phyloP scores from a whole-genome alignment of 140 eudicot species.

The Stevia rebaudiana region DNA sequence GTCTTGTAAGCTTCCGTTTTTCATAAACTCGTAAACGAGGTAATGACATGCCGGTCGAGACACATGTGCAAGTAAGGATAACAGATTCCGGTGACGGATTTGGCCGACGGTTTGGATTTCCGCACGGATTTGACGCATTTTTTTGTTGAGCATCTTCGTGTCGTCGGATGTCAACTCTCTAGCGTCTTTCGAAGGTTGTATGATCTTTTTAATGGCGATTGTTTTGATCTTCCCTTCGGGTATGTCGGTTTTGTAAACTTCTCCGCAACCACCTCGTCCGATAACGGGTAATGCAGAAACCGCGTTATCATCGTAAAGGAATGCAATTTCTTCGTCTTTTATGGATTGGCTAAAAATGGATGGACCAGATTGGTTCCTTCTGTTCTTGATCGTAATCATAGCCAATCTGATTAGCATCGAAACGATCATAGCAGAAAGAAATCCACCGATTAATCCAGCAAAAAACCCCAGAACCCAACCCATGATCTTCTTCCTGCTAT shows the following conservation, averaged over 20 bases:
- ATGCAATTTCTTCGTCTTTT: constrained; percentile 67
- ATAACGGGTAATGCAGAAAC: constrained; percentile 42
- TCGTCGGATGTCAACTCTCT: constrained; percentile 61
- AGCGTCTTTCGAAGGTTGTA: constrained; percentile 54
- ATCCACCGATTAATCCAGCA: constrained; percentile 53
- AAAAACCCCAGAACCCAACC: constrained; percentile 60
- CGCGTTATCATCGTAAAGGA: constrained; percentile 62
- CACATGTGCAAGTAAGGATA: constrained; percentile 71
- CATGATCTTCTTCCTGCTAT: constrained; percentile 18
- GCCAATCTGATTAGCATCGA: constrained; percentile 38
- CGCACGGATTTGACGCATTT: constrained; percentile 61
- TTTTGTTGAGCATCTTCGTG: constrained; percentile 47
- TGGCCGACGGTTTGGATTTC: constrained; percentile 77
- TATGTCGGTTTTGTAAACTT: constrained; percentile 57
- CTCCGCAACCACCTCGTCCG: constrained; percentile 85
- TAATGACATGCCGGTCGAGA: constrained; percentile 37
- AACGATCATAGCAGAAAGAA: constrained; percentile 30
- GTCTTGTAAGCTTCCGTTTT: constrained; percentile 36
- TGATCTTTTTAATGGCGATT: constrained; percentile 70
- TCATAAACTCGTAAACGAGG: constrained; percentile 33
- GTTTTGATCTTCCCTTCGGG: constrained; percentile 50
- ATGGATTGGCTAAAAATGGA: constrained; percentile 61
- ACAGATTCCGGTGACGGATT: constrained; percentile 67
- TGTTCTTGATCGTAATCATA: constrained; percentile 16
- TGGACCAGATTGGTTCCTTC: constrained; percentile 25